phyloP scores from a whole-genome alignment of 2,329 filamentous ascomycete genomes.

The Colletotrichum limetticola region DNA sequence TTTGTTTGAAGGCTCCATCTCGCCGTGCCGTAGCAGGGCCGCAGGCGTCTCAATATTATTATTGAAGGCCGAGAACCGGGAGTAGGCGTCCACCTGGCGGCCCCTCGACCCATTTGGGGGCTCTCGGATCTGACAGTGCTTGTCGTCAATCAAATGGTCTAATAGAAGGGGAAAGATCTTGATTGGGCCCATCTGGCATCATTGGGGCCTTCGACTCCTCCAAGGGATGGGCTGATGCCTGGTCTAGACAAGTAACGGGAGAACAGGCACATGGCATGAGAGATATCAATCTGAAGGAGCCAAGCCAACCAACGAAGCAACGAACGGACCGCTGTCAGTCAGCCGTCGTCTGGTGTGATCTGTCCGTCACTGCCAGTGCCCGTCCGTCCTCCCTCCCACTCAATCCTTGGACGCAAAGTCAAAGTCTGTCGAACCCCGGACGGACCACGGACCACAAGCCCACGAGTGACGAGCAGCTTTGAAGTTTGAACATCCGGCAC shows the following conservation, averaged over 20 bases:
- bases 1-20: background rate
- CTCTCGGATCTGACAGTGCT: constrained; percentile 16
- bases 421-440: constrained; percentile 2
- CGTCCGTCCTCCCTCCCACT: background rate
- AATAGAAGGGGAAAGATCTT: background rate
- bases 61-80: constrained; percentile 12
- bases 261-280: background rate
- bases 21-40: constrained; percentile 15
- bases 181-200: constrained; percentile 12
- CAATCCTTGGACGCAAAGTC: constrained; percentile 2
- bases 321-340: constrained; percentile 23
- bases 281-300: background rate
- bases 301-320: constrained; percentile 12
- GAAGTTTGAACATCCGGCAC: constrained; percentile 17
- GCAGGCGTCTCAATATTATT: constrained; percentile 23
- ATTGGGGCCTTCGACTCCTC: background rate
- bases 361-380: background rate
- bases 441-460: background rate
- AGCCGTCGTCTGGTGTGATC: constrained; percentile 26
- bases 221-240: background rate
- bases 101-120: background rate
- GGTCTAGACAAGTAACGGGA: background rate
- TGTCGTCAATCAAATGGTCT: constrained; percentile 1
- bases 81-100: constrained; percentile 1
- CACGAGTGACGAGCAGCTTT: background rate